Evolutionary conservation across 2,329 filamentous ascomycete genomes (phyloP).

Genomic region (Trichoderma gracile): DNA sequence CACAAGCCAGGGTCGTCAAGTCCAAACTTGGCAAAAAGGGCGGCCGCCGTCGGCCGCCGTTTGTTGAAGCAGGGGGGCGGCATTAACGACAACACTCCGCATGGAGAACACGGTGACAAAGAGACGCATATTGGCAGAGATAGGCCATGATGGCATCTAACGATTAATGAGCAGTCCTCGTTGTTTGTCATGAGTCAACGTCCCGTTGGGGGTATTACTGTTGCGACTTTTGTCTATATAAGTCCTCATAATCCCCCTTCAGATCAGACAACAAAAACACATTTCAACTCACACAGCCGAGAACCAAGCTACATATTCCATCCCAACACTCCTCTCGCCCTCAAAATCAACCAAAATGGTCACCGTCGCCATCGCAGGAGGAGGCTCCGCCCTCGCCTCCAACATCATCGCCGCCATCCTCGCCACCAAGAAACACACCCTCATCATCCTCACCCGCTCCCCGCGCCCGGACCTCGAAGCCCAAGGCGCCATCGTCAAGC

Average conservation of each 20-base stretch:
- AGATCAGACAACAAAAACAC: not conserved
- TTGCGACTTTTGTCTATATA: not conserved
- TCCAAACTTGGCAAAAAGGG: not conserved
- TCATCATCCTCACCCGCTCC: constrained; percentile 20
- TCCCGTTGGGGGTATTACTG: no score
- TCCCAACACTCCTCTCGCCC: no score
- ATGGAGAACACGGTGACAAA: not conserved
- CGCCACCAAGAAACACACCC: constrained; percentile 17
- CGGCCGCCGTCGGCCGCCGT: constrained; percentile 8
- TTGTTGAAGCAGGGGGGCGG: not conserved
- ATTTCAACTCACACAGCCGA: not conserved
- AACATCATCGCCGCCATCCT: constrained; percentile 23
- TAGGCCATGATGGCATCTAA: not conserved
- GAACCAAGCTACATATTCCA: not conserved
- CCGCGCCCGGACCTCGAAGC: constrained; percentile 5
- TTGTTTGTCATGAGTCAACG: no score
- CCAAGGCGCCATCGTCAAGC: constrained; percentile 2
- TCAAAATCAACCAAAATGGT: constrained; percentile 12
- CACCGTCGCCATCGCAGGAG: constrained; percentile 20
- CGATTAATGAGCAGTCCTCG: not conserved
- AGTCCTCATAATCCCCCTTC: not conserved
- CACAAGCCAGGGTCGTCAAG: not conserved
- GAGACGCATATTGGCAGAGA: not conserved
- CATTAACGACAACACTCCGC: not conserved
- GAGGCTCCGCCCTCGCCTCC: constrained; percentile 16